Evolutionary conservation across 75 land plant genomes (phyloP).

Genomic region (Cupressus sempervirens): DNA sequence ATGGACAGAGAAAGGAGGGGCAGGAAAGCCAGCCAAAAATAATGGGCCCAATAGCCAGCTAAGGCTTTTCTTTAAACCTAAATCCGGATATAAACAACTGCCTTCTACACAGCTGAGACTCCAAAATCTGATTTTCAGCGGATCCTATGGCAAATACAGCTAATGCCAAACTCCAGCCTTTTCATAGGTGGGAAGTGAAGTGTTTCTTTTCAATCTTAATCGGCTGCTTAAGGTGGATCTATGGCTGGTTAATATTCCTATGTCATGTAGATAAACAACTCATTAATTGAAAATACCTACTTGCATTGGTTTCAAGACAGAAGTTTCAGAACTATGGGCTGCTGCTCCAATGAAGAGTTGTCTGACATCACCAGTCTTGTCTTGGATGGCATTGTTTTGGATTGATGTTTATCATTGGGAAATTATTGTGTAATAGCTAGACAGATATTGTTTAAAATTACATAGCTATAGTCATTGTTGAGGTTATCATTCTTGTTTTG

Average conservation of each 20-base stretch:
- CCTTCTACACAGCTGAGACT: background rate
- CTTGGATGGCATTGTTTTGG: background rate
- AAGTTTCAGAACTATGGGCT: background rate
- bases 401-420: too few species aligned
- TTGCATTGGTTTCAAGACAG: background rate
- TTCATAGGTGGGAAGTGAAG: background rate
- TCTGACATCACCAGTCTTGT: background rate
- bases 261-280: too few species aligned
- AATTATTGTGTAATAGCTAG: too few species aligned
- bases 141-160: background rate
- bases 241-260: background rate
- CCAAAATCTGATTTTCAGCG: background rate
- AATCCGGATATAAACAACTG: background rate
- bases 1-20: background rate
- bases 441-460: too few species aligned
- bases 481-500: too few species aligned
- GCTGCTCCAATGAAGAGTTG: background rate
- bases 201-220: background rate
- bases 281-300: background rate
- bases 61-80: background rate
- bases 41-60: slow-evolving; percentile 3
- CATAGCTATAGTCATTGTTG: too few species aligned
- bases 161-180: background rate
- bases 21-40: background rate
- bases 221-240: background rate